Base-by-base conservation (phyloP, 768 basidiomycete species). In the Pisolithus sp. region DNA sequence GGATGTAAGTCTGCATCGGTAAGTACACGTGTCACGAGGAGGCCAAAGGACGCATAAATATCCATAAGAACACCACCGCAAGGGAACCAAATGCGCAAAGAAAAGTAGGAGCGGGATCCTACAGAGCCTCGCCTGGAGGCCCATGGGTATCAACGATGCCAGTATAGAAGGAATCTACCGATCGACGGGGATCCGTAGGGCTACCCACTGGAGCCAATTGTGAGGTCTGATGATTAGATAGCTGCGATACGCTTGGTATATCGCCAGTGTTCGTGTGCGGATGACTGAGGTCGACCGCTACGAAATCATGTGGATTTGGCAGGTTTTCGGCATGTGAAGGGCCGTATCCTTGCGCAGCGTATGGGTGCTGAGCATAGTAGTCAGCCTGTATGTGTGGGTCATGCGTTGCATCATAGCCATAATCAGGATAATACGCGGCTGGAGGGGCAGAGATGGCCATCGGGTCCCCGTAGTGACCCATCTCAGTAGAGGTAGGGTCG, bases 111-210 rank as follows among this genome's bases (percentile, higher is more conserved):
- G 40, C 4, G 15, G 28, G 47, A 52, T 39, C 38, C 59, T 30
- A 65, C 4, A 57, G 4, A 37, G 65, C 60, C 24, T 38, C 55
- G 15, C 64, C 64, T 24, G 53, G 13, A 23, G 53, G 7, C 0
- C 51, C 2, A 5, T 52, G 30, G 26, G 46, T 36, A 36, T 64
- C 57, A 4, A 23, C 43, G 18, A 59, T 58, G 46, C 66, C 63
- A 1, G 57, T 21, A 12, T 67, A 67, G 31, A 67, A 67, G 9
- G 66, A 69, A 51, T 67, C 68, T 23, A 60, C 30, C 9, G 66
- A 69, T 9, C 47, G 55, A 41, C 57, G 67, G 26, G 49, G 36
- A 28, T 49, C 48, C 42, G 48, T 28, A 49, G 40, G 46, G 28
- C 7, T 21, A 20, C 41, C 49, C 10, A 30, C 49, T 9, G 40